Evolutionary conservation across 768 basidiomycete species (phyloP).

Genomic region (Leccinum boreale): DNA sequence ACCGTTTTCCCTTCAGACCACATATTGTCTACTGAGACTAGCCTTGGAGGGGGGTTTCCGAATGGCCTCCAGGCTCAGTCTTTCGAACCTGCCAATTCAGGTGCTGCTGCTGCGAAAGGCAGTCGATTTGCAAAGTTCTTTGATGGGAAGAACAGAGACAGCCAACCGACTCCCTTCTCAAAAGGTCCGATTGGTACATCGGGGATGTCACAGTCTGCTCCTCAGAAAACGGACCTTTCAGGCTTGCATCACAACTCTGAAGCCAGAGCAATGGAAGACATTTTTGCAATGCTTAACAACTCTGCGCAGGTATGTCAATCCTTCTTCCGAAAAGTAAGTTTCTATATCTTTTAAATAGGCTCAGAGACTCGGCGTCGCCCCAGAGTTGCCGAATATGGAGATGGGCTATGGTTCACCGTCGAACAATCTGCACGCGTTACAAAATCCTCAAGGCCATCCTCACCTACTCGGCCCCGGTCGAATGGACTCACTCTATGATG

Average conservation of each 20-base stretch:
- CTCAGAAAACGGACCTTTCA: conserved; percentile 44
- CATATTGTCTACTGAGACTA: conserved; percentile 11
- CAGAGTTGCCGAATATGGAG: conserved; percentile 26
- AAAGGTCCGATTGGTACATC: conserved; percentile 41
- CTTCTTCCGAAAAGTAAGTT: not conserved
- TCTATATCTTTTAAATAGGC: conserved; percentile 22
- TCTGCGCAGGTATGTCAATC: conserved; percentile 58
- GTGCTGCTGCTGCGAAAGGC: conserved; percentile 58
- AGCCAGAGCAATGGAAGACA: conserved; percentile 69
- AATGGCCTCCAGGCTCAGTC: conserved; percentile 13
- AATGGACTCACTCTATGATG: conserved; percentile 70
- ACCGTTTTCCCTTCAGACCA: conserved; percentile 24
- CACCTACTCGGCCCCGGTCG: conserved; percentile 42
- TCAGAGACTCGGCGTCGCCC: conserved; percentile 23
- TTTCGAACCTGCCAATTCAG: conserved; percentile 36
- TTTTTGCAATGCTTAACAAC: conserved; percentile 77
- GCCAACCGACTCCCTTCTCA: conserved; percentile 25
- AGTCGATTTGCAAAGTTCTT: conserved; percentile 89
- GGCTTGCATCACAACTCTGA: conserved; percentile 43
- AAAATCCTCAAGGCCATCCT: conserved; percentile 42
- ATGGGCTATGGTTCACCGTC: conserved; percentile 22
- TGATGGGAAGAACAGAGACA: conserved; percentile 62
- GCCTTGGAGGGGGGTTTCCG: conserved; percentile 15
- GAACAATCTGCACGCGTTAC: conserved; percentile 36
- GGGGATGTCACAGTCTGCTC: conserved; percentile 44